A percentile compares a stretch with the other conserved stretches of the same genome.
These are phyloP conservation scores for Musa acuminata DNA, from an alignment of 176 grass and related monocot genomes.

Conservation along the genomic window DNA sequence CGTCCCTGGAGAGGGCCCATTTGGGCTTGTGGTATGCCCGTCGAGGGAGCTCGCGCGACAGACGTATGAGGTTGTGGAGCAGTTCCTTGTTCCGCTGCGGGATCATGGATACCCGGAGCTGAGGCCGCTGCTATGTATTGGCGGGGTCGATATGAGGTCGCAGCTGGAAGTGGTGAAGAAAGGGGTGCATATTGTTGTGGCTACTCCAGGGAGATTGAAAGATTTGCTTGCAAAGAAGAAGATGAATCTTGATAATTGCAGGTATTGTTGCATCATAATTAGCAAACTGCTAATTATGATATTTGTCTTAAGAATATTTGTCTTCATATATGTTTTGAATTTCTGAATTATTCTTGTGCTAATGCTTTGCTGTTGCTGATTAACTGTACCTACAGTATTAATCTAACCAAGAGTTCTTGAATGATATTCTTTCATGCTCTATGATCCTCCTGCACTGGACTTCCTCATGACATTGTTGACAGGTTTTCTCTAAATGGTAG, in stretches of 20 bases:
- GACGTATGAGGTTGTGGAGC: conserved; percentile 70
- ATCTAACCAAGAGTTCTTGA: too few relatives aligned
- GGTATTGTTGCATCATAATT: conserved; percentile 19
- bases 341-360: too few relatives aligned
- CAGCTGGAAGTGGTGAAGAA: conserved; percentile 81
- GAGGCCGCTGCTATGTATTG: conserved; percentile 73
- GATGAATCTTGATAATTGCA: conserved; percentile 96
- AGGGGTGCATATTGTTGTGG: conserved; percentile 81
- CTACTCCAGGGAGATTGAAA: conserved; percentile 78
- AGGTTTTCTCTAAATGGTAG: too few relatives aligned
- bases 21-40: conserved; percentile 73
- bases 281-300: not conserved
- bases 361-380: too few relatives aligned
- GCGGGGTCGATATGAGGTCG: conserved; percentile 67
- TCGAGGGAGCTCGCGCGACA: conserved; percentile 88
- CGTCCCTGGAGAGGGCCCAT: conserved; percentile 71
- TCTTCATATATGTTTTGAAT: too few relatives aligned
- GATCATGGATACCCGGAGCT: conserved; percentile 63
- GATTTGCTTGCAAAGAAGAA: conserved; percentile 92
- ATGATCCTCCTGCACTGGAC: too few relatives aligned
- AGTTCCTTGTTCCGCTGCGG: conserved; percentile 42
- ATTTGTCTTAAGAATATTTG: too few relatives aligned
- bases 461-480: too few relatives aligned
- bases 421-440: too few relatives aligned
- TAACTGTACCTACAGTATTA: too few relatives aligned